Evolutionary conservation across 768 basidiomycete species (phyloP), one percentile per base, ranked within the genome.

Genomic region (Boletus sp.): DNA sequence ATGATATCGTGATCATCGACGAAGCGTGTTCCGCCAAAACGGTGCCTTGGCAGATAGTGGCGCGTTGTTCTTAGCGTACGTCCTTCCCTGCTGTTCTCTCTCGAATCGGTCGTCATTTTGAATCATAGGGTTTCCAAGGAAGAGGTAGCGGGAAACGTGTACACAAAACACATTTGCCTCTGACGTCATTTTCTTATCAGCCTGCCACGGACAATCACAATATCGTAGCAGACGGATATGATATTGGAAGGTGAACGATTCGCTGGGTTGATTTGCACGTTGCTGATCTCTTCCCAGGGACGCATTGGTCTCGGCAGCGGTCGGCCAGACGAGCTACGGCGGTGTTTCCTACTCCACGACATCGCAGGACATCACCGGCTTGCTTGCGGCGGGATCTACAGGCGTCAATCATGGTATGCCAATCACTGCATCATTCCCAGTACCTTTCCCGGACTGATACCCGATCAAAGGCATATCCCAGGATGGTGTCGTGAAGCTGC

Each of bases 11-110:
- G 40, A 59, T 20, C 15, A 4, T 45, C 28, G 5, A 30, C 15
- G 4, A 44, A 64, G 83, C 11, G 75, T 83, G 14, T 86, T 67
- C 66, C 78, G 77, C 30, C 85, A 88, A 69, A 83, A 86, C 58
- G 85, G 85, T 0, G 63, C 79, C 1, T 29, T 30, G 18, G 85
- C 86, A 3, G 48, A 75, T 50, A 79, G 70, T 30, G 74, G 75
- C 1, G 77, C 79, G 2, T 70, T 87, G 20, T 89, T 88, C 71
- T 73, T 84, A 18, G 82, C 81, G 81, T 83, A 63, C 57, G 80
- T 68, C 7, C 9, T 41, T 6, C 29, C 28, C 44, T 35, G 39
- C 14, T 29, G 5, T 17, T 30, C 11, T 36, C 28, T 47, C 40
- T 15, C 29, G 15, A 24, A 30, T 47, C 7, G 11, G 5, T 51